Percentiles rank a stretch among this genome's conserved stretches.
phyloP scores from a whole-genome alignment of 768 basidiomycete species.

The Kwoniella dejecticola region DNA sequence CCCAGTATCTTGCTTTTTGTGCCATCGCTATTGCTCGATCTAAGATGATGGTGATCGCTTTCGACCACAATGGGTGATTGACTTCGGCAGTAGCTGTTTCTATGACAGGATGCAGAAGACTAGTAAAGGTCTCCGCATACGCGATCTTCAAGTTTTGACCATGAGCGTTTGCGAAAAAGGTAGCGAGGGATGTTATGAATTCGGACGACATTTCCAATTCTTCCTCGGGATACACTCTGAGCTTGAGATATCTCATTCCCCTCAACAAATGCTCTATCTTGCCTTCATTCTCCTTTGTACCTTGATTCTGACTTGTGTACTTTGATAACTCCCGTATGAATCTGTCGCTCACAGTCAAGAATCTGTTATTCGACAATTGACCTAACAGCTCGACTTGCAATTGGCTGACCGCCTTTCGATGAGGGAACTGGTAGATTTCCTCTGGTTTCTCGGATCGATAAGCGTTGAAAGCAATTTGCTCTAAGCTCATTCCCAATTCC shows the following conservation, averaged over 20 bases:
- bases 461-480: conserved; percentile 84
- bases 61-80: conserved; percentile 91
- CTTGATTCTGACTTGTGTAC: conserved; percentile 67
- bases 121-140: conserved; percentile 78
- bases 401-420: conserved; percentile 78
- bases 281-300: conserved; percentile 76
- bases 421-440: conserved; percentile 67
- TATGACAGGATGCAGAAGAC: conserved; percentile 80
- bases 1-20: conserved; percentile 85
- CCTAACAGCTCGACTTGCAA: conserved; percentile 82
- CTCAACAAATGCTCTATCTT: conserved; percentile 82
- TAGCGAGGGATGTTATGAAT: conserved; percentile 79
- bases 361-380: conserved; percentile 76
- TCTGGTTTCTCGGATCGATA: conserved; percentile 57
- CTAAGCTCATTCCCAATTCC: conserved; percentile 73
- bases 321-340: conserved; percentile 79
- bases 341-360: conserved; percentile 88
- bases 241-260: conserved; percentile 76
- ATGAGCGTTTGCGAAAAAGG: conserved; percentile 79
- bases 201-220: conserved; percentile 91
- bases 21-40: conserved; percentile 50
- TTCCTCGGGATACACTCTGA: conserved; percentile 92
- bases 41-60: conserved; percentile 76
- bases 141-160: conserved; percentile 78
- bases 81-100: conserved; percentile 97